Conservation (phyloP, 108 stramenopile species). For the Skeletonema marinoi region DNA sequence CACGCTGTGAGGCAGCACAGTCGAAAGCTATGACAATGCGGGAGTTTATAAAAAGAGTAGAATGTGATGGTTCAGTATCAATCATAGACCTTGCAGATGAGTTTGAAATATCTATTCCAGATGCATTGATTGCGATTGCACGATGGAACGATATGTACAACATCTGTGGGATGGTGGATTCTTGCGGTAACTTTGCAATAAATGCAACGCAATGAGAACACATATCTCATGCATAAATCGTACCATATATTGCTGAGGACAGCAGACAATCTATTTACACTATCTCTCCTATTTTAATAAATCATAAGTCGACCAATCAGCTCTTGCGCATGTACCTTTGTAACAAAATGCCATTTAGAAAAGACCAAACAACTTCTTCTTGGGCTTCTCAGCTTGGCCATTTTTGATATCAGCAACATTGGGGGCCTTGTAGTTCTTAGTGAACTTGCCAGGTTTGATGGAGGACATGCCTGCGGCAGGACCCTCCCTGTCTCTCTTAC, state of each 20-base stretch:
- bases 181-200: neutral
- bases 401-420: conserved; percentile 59
- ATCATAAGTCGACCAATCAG: neutral
- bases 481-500: conserved; percentile 35
- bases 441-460: conserved; percentile 46
- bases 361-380: conserved; percentile 74
- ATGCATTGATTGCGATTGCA: conserved; percentile 24
- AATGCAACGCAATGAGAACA: neutral
- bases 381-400: conserved; percentile 27
- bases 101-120: conserved; percentile 20
- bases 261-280: neutral
- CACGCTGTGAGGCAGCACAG: conserved; percentile 1
- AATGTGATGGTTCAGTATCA: conserved; percentile 27
- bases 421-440: conserved; percentile 84
- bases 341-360: conserved; percentile 40
- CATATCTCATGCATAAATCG: too few species aligned
- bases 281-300: neutral
- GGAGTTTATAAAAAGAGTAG: conserved; percentile 40
- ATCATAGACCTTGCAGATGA: conserved; percentile 42
- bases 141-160: conserved; percentile 25
- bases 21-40: conserved; percentile 37
- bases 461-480: conserved; percentile 15
- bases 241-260: neutral
- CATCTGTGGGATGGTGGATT: neutral
- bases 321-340: neutral